These are phyloP conservation scores for Bombardia bombarda DNA, from an alignment of 495 filamentous ascomycete genomes.

Conservation along the genomic window DNA sequence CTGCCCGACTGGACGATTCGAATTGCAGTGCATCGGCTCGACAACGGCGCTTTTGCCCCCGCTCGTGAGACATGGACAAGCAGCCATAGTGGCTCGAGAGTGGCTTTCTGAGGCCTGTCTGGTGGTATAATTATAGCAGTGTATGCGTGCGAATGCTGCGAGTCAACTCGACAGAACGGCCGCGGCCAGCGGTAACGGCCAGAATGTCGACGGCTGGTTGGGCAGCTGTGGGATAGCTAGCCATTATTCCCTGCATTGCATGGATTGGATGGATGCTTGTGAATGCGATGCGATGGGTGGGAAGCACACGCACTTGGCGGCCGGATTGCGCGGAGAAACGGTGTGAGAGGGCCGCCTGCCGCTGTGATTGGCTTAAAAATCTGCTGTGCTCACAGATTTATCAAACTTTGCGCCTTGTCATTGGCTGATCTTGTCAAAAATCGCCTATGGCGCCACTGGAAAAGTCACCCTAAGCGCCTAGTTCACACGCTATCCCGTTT, in stretches of 20 bases:
- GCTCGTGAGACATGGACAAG: no score
- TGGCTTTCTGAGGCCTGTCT: constrained; percentile 2
- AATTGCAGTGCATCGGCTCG: no score
- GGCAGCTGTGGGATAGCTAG: constrained; percentile 19
- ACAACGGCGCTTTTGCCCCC: no score
- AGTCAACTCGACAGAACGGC: constrained; percentile 2
- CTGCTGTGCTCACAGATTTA: constrained; percentile 21
- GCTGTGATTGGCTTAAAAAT: constrained; percentile 23
- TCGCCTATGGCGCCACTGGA: constrained; percentile 5
- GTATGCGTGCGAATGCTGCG: constrained; percentile 1
- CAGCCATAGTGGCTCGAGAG: neutral
- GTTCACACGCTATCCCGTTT: constrained; percentile 16
- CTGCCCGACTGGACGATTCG: no score
- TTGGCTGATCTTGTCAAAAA: constrained; percentile 14
- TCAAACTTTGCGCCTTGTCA: constrained; percentile 12
- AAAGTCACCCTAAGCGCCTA: constrained; percentile 26
- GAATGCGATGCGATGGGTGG: no score
- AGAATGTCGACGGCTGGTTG: constrained; percentile 35
- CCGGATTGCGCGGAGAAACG: constrained; percentile 1
- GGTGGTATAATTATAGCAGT: constrained; percentile 32
- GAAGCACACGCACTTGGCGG: no score
- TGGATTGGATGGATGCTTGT: neutral
- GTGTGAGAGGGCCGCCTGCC: constrained; percentile 11
- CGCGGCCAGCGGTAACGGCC: constrained; percentile 25
- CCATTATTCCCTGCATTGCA: neutral